These are phyloP conservation scores for Lactarius pseudohatsudake DNA, from an alignment of 768 basidiomycete genomes.

Conservation along the genomic window DNA sequence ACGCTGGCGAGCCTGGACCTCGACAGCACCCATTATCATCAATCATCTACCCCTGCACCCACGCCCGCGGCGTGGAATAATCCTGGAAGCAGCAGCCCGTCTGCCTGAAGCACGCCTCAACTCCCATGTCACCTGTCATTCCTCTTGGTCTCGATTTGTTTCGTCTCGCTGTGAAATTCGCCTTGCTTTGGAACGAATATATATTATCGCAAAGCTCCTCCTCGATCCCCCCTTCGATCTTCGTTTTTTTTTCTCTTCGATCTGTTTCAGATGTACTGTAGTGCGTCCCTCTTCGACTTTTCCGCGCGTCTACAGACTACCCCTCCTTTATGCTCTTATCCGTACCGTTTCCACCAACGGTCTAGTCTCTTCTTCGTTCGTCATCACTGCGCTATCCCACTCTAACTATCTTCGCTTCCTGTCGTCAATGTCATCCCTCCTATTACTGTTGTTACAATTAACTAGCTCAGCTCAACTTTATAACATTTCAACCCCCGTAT, in stretches of 20 bases:
- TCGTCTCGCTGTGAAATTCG: slow-evolving; percentile 27
- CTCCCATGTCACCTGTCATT: slow-evolving; percentile 14
- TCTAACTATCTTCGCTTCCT: slow-evolving; percentile 23
- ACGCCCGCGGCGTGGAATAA: slow-evolving; percentile 18
- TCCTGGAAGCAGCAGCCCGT: slow-evolving; percentile 16
- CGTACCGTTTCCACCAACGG: slow-evolving; percentile 1
- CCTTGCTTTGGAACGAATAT: slow-evolving; percentile 28
- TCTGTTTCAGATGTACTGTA: slow-evolving; percentile 9
- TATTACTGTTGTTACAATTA: slow-evolving; percentile 26
- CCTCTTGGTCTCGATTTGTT: slow-evolving; percentile 22
- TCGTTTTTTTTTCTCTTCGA: not conserved
- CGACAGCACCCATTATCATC: slow-evolving; percentile 38
- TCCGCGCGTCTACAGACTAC: slow-evolving; percentile 19
- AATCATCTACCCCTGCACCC: slow-evolving; percentile 10
- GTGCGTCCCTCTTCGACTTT: slow-evolving; percentile 3
- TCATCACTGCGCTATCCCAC: slow-evolving; percentile 27
- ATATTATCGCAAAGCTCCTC: slow-evolving; percentile 26
- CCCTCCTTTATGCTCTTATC: slow-evolving; percentile 13
- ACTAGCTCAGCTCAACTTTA: slow-evolving; percentile 18
- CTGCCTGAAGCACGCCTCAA: slow-evolving; percentile 9
- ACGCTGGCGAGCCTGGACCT: slow-evolving; percentile 75
- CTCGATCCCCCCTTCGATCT: slow-evolving; percentile 18
- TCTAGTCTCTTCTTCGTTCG: slow-evolving; percentile 5
- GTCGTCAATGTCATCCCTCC: slow-evolving; percentile 26
- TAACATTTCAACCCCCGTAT: slow-evolving; percentile 12